Evolutionary conservation across 768 basidiomycete species (phyloP), one percentile per base, ranked within the genome.

Genomic region (Solioccasus polychromus): DNA sequence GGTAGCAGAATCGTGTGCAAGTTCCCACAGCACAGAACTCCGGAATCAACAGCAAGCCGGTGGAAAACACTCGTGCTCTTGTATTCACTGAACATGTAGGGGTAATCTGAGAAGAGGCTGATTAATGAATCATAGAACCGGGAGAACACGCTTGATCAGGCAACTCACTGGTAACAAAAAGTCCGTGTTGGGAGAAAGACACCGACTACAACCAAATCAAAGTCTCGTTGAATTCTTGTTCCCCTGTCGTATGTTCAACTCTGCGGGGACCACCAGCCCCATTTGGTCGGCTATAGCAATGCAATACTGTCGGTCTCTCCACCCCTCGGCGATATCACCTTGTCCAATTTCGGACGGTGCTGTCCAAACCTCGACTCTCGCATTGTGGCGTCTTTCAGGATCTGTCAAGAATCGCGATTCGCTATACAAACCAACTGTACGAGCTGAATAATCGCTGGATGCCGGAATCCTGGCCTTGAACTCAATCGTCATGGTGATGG

Each of bases 251-350:
- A 29, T 31, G 31, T 67, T 71, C 26, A 69, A 28, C 20, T 57
- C 58, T n/a, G 50, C 29, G 9, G 68, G 60, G 1, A 83, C 48
- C 6, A 69, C 63, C 51, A 82, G 60, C 2, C 76, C 73, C 78
- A 84, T 79, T 61, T 85, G 83, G 11, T 76, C 80, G 10, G 79
- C 74, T 19, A 76, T 69, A 14, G 77, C 81, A 23, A 86, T 64
- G 52, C 84, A 86, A n/a, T 78, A 67, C 53, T 84, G 82, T 39
- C 75, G 62, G 36, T 80, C 80, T 51, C 79, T 73, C 84, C 83
- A 86, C 10, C 74, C 73, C 3, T 70, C 60, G 8, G 31, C 26
- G 24, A 69, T 59, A 5, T 58, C 39, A 0, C 76, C 77, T 43
- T 74, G 72, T 3, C 75, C 78, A 30, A 80, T 67, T 43, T 78